Percentiles rank a stretch among this genome's conserved stretches.
Evolutionary conservation across 2,329 filamentous ascomycete species (phyloP).

Genomic region (Pseudogymnoascus destructans): DNA sequence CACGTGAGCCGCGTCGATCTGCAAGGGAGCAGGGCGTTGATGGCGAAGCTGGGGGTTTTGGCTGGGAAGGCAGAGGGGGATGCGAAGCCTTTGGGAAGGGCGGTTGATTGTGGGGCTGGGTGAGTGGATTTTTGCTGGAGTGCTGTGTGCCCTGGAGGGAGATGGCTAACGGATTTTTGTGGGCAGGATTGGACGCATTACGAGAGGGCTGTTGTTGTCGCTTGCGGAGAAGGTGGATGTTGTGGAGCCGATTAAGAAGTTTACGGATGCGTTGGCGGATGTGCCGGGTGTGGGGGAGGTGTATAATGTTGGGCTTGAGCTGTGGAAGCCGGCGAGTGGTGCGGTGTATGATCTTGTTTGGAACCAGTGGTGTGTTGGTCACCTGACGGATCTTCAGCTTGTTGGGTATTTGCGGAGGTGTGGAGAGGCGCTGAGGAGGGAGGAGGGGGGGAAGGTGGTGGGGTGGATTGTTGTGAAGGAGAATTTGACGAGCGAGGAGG

Average conservation of each 20-base stretch:
- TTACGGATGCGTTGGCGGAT: slow-evolving; percentile 50
- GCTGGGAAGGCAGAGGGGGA: slow-evolving; percentile 24
- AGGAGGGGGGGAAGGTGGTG: slow-evolving; percentile 25
- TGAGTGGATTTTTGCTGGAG: slow-evolving; percentile 16
- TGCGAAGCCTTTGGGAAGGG: slow-evolving; percentile 15
- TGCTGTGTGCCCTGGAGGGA: neutral
- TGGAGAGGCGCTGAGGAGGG: slow-evolving; percentile 36
- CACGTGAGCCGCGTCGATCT: slow-evolving; percentile 59
- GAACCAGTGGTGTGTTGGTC: slow-evolving; percentile 82
- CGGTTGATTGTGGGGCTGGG: slow-evolving; percentile 30
- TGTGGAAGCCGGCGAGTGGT: slow-evolving; percentile 41
- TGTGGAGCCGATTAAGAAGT: slow-evolving; percentile 73
- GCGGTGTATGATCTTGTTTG: slow-evolving; percentile 66
- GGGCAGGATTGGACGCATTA: slow-evolving; percentile 66
- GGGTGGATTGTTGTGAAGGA: slow-evolving; percentile 66
- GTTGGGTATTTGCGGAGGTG: slow-evolving; percentile 53
- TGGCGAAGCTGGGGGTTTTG: slow-evolving; percentile 47
- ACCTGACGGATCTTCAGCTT: slow-evolving; percentile 64
- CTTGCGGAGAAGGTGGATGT: slow-evolving; percentile 64
- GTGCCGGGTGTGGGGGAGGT: slow-evolving; percentile 48
- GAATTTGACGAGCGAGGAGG: slow-evolving; percentile 50
- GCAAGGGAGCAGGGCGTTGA: slow-evolving; percentile 54
- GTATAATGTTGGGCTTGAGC: slow-evolving; percentile 61
- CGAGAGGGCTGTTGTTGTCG: slow-evolving; percentile 58
- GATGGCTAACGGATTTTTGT: neutral